Evolutionary conservation across 306 rosid genomes (phyloP), one percentile per base, ranked within the genome.

Genomic region (Ammopiptanthus mongolicus): DNA sequence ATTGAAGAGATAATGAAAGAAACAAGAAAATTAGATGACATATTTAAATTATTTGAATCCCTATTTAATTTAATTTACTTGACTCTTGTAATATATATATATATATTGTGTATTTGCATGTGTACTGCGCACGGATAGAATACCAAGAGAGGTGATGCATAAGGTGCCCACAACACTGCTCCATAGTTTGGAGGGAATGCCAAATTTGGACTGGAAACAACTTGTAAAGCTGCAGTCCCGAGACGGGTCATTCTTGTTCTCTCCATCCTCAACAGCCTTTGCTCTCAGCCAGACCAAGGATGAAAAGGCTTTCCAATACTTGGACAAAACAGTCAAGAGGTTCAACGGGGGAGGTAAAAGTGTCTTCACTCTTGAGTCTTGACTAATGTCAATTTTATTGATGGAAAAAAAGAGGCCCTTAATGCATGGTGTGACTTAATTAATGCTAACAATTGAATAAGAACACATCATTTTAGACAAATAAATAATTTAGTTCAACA

Each of bases 121-220:
- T 44, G 71, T 14, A 36, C 29, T 41, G 50, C 4, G 57, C 5
- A 3, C 34, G 22, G 25, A 55, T 67, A 92, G 97, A 88, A 92
- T 92, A 67, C 96, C 97, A 17, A 87, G 53, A 78, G 94, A 92
- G 10, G 81, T 90, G 62, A 60, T 92, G 91, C 92, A 92, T 71
- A 86, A 68, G 61, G 80, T 90, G 66, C 85, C 90, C 18, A 90
- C 97, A 8, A 84, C 96, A 7, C 80, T 92, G 65, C 90, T 92
- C 7, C 92, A 90, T 73, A 92, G 96, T 86, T 84, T 92, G 87
- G 97, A 92, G 78, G 97, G 97, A 52, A 90, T 92, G 97, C 59
- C 73, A 14, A 84, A 81, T 3, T 69, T 92, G 65, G 90, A 92
- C n/a, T 92, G 97, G 97, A 76, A 77, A 34, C 71, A 75, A 85